phyloP scores from a whole-genome alignment of 495 filamentous ascomycete genomes.

The Aspergillus heteromorphus region DNA sequence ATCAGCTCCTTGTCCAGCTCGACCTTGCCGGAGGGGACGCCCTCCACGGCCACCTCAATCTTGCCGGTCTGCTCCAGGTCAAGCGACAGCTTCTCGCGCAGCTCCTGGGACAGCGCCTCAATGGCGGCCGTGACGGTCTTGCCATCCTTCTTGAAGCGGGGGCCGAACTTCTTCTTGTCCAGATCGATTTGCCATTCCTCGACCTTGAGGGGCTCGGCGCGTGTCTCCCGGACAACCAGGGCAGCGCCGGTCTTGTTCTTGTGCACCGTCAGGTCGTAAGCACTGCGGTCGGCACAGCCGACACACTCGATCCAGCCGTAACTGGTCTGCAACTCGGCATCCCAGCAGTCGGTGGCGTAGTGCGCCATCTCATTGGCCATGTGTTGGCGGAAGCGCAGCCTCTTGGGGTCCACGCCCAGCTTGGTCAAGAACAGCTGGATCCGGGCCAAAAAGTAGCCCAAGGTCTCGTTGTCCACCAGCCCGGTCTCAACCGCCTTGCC shows the following conservation, averaged over 20 bases:
- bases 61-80: conserved; percentile 61
- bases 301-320: conserved; percentile 87
- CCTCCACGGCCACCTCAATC: conserved; percentile 60
- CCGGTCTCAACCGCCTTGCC: conserved; percentile 64
- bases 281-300: conserved; percentile 77
- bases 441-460: conserved; percentile 81
- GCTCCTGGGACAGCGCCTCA: conserved; percentile 59
- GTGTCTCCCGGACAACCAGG: conserved; percentile 63
- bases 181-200: conserved; percentile 71
- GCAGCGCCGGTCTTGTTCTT: conserved; percentile 75
- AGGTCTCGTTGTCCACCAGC: conserved; percentile 75
- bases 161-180: conserved; percentile 81
- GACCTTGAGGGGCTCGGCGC: conserved; percentile 59
- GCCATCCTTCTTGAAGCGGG: conserved; percentile 74
- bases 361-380: conserved; percentile 82
- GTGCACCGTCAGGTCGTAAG: conserved; percentile 74
- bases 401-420: conserved; percentile 62
- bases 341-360: conserved; percentile 82
- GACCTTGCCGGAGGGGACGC: conserved; percentile 58
- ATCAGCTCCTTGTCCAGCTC: conserved; percentile 68
- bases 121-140: conserved; percentile 68
- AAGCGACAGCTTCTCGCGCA: conserved; percentile 63
- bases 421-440: conserved; percentile 69
- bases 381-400: conserved; percentile 80
- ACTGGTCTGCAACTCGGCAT: conserved; percentile 72